These are phyloP conservation scores for Candida tibetensis DNA, from an alignment of 805 yeast species.

Conservation along the genomic window DNA sequence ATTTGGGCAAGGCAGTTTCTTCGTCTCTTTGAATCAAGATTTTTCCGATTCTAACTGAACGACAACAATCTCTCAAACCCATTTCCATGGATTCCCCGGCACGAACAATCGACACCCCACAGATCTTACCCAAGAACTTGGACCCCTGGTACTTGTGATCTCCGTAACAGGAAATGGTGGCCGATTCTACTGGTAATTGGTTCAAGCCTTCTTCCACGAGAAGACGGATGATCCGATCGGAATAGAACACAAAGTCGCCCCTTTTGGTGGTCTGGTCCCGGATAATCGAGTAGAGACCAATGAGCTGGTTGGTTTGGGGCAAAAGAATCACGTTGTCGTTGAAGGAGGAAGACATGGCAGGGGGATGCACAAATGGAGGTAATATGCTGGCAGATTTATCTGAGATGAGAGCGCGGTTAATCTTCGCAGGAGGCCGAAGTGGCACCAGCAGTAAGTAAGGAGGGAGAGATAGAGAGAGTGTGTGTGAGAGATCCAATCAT, in stretches of 20 bases:
- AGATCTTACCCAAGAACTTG: conserved; percentile 83
- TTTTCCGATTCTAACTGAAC: conserved; percentile 95
- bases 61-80: conserved; percentile 95
- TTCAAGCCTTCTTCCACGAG: conserved; percentile 95
- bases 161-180: conserved; percentile 71
- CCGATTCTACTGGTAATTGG: conserved; percentile 81
- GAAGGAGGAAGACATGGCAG: conserved; percentile 9
- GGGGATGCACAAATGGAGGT: conserved; percentile 11
- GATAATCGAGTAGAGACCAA: conserved; percentile 85
- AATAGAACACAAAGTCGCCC: conserved; percentile 91
- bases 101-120: conserved; percentile 97
- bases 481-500: too few relatives aligned
- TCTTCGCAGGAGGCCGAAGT: background rate
- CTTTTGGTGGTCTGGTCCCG: conserved; percentile 78
- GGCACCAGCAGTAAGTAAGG: too few relatives aligned
- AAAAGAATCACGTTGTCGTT: conserved; percentile 61
- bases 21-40: conserved; percentile 97
- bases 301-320: conserved; percentile 86
- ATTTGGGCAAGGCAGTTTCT: conserved; percentile 90
- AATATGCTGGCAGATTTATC: background rate
- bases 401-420: background rate
- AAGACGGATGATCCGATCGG: conserved; percentile 90
- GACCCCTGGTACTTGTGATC: conserved; percentile 72
- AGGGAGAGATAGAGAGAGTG: too few relatives aligned
- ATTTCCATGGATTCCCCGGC: conserved; percentile 99